Evolutionary conservation across 768 basidiomycete genomes (phyloP).

Genomic region (Suillus alpinus): DNA sequence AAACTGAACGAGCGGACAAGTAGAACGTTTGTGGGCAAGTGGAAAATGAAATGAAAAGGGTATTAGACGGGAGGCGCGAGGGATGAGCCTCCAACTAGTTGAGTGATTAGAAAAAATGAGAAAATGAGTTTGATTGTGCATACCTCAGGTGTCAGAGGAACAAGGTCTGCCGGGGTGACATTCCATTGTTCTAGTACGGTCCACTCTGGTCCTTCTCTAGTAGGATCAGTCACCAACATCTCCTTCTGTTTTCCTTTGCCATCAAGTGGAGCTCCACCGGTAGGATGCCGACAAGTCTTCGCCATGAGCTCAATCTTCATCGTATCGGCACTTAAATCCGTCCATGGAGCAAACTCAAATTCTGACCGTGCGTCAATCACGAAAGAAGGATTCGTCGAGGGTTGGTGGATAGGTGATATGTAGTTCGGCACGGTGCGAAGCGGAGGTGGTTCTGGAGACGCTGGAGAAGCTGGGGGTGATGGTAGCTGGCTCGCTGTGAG

Average conservation of each 20-base stretch:
- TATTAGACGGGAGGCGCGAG: conserved; percentile 65
- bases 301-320: conserved; percentile 63
- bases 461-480: conserved; percentile 18
- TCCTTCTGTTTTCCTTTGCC: conserved; percentile 49
- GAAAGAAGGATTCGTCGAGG: conserved; percentile 84
- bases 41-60: conserved; percentile 62
- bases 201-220: conserved; percentile 44
- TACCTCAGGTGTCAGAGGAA: conserved; percentile 63
- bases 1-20: conserved; percentile 39
- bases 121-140: conserved; percentile 25
- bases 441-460: conserved; percentile 9
- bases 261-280: conserved; percentile 3
- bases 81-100: conserved; percentile 37
- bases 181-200: conserved; percentile 66
- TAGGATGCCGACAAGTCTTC: conserved; percentile 28
- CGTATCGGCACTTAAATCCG: conserved; percentile 48
- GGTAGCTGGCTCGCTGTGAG: conserved; percentile 24
- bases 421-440: conserved; percentile 51
- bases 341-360: conserved; percentile 52
- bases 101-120: background rate
- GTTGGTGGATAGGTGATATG: conserved; percentile 74
- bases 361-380: conserved; percentile 49
- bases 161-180: conserved; percentile 54
- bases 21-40: conserved; percentile 62
- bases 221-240: conserved; percentile 15